Evolutionary conservation across 1,284 basidiomycete species (phyloP).

Genomic region (Malassezia brasiliensis): DNA sequence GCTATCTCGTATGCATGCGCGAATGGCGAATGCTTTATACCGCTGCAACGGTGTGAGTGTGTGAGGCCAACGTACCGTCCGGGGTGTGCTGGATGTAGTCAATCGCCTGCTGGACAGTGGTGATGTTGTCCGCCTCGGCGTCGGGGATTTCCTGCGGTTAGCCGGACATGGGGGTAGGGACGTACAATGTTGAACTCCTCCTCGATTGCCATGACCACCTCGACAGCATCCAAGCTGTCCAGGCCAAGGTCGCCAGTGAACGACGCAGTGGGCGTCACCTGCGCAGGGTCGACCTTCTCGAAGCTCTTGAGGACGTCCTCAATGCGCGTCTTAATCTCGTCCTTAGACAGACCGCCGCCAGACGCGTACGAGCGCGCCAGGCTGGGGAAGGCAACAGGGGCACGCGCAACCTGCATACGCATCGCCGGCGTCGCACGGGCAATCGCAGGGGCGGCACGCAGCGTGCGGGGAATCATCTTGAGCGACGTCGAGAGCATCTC

Average conservation of each 20-base stretch:
- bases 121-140: slow-evolving; percentile 93
- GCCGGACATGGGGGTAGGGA: background rate
- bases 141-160: slow-evolving; percentile 79
- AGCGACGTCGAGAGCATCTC: slow-evolving; percentile 9
- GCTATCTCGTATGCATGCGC: background rate
- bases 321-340: slow-evolving; percentile 70
- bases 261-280: slow-evolving; percentile 64
- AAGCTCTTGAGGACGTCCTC: slow-evolving; percentile 83
- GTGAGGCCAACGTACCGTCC: slow-evolving; percentile 53
- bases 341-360: slow-evolving; percentile 62
- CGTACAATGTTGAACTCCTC: slow-evolving; percentile 60
- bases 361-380: slow-evolving; percentile 59
- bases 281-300: slow-evolving; percentile 79
- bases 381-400: slow-evolving; percentile 7
- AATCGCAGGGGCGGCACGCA: slow-evolving; percentile 8
- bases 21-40: background rate
- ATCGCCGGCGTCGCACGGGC: slow-evolving; percentile 7
- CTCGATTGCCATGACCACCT: slow-evolving; percentile 99
- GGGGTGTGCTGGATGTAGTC: slow-evolving; percentile 94
- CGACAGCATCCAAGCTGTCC: slow-evolving; percentile 93
- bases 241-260: slow-evolving; percentile 84
- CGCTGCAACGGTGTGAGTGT: background rate
- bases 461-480: slow-evolving; percentile 13
- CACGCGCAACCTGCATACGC: slow-evolving; percentile 8
- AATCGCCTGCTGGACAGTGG: slow-evolving; percentile 86